phyloP scores from a whole-genome alignment of 768 basidiomycete genomes.

The Myochromella boudieri region DNA sequence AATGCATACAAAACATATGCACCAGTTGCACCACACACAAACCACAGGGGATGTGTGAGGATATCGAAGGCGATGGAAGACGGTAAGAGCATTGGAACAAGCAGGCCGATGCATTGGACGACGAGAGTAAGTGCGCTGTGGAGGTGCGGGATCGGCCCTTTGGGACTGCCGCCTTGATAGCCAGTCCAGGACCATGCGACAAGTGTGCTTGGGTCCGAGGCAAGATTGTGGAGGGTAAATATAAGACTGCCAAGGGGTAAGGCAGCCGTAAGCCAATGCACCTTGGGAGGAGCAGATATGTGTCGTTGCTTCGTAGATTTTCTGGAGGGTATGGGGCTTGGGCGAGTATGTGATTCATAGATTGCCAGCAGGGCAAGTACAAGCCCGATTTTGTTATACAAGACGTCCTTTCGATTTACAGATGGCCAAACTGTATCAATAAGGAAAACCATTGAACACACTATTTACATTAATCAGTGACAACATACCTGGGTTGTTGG shows the following conservation, averaged over 20 bases:
- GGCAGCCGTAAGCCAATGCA: conserved; percentile 30
- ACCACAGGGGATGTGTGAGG: conserved; percentile 50
- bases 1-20: conserved; percentile 57
- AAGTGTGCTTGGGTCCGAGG: conserved; percentile 76
- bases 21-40: conserved; percentile 50
- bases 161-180: conserved; percentile 58
- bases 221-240: conserved; percentile 70
- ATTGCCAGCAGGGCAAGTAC: conserved; percentile 57
- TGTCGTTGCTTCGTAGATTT: not conserved
- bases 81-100: conserved; percentile 31
- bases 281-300: not conserved
- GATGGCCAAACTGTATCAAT: conserved; percentile 70
- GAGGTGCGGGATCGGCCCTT: conserved; percentile 72
- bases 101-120: conserved; percentile 58
- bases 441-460: too few species aligned
- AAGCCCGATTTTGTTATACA: conserved; percentile 70
- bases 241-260: conserved; percentile 67
- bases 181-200: conserved; percentile 91
- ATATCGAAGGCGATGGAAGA: conserved; percentile 17
- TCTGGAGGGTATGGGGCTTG: conserved; percentile 20
- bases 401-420: conserved; percentile 61
- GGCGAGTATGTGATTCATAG: conserved; percentile 51
- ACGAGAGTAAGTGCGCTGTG: conserved; percentile 70
- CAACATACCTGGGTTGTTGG: conserved; percentile 71
- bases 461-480: too few species aligned